Evolutionary conservation across 169 alveolate species (phyloP).

Genomic region (Cytauxzoon felis): DNA sequence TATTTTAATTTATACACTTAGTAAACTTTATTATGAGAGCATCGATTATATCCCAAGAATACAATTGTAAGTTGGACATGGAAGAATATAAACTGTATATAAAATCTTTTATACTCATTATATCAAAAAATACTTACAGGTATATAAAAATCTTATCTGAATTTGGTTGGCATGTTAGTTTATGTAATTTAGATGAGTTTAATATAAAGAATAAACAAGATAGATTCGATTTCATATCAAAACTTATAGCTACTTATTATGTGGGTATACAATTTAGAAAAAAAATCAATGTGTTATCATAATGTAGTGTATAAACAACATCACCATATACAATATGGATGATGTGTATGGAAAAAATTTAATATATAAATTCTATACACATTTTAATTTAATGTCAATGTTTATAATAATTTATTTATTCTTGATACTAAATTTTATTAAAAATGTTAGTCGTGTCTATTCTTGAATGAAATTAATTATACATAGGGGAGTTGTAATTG

Average conservation of each 20-base stretch:
- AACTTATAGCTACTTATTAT: conserved; percentile 19
- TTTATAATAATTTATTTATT: too few relatives aligned
- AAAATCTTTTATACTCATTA: too few relatives aligned
- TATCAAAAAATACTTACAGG: too few relatives aligned
- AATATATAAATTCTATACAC: background rate
- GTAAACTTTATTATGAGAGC: conserved; percentile 6
- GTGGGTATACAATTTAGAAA: conserved; percentile 50
- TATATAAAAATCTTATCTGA: too few relatives aligned
- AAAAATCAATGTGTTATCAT: conserved; percentile 22
- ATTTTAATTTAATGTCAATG: background rate
- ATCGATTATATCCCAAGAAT: conserved; percentile 7
- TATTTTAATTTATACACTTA: background rate
- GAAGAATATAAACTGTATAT: too few relatives aligned
- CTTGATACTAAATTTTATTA: too few relatives aligned
- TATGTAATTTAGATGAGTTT: too few relatives aligned
- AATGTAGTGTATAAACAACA: conserved; percentile 9
- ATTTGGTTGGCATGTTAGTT: too few relatives aligned
- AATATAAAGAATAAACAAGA: too few relatives aligned
- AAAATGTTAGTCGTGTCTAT: too few relatives aligned
- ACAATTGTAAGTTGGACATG: conserved; percentile 7
- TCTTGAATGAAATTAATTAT: background rate
- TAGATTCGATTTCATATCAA: conserved; percentile 13
- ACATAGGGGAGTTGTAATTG: conserved; percentile 25
- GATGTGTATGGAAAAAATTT: background rate
- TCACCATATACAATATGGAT: conserved; percentile 11